Percentiles rank a stretch among this genome's conserved stretches.
phyloP scores from a whole-genome alignment of 1,139 yeast species.

The Suhomyces ambrosiae region DNA sequence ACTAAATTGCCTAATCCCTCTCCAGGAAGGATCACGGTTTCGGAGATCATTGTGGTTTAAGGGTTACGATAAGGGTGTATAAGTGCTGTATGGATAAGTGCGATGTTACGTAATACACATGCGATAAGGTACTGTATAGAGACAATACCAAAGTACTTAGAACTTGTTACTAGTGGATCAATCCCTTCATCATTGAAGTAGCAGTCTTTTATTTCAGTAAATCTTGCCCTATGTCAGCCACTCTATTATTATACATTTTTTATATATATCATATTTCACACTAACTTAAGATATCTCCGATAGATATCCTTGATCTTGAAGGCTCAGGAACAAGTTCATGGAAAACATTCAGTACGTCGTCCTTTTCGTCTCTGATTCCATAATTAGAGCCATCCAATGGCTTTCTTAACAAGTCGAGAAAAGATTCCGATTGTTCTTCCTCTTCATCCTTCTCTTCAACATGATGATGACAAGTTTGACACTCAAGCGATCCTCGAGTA shows the following conservation, averaged over 20 bases:
- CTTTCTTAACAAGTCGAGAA: constrained; percentile 27
- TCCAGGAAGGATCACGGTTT: constrained; percentile 34
- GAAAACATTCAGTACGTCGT: constrained; percentile 24
- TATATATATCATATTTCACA: too few relatives aligned
- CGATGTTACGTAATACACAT: too few relatives aligned
- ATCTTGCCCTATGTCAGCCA: too few relatives aligned
- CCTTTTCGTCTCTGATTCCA: constrained; percentile 35
- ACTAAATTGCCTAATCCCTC: constrained; percentile 36
- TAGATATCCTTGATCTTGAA: constrained; percentile 24
- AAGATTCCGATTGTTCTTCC: constrained; percentile 17
- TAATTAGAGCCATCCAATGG: constrained; percentile 39
- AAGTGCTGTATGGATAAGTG: constrained; percentile 1
- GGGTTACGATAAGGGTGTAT: background rate
- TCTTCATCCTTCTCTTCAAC: constrained; percentile 13
- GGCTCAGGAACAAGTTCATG: constrained; percentile 12
- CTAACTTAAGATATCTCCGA: constrained; percentile 29
- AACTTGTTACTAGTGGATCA: too few relatives aligned
- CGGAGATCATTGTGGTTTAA: constrained; percentile 29
- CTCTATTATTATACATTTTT: too few relatives aligned
- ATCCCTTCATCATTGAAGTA: too few relatives aligned
- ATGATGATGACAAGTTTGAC: constrained; percentile 39
- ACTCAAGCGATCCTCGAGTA: constrained; percentile 17
- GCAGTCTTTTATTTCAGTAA: too few relatives aligned
- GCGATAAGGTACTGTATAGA: too few relatives aligned
- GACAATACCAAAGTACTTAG: too few relatives aligned